A percentile compares a stretch with the other conserved stretches of the same genome.
phyloP scores from a whole-genome alignment of 1,284 basidiomycete genomes.

The Singerocomus inundabilis region DNA sequence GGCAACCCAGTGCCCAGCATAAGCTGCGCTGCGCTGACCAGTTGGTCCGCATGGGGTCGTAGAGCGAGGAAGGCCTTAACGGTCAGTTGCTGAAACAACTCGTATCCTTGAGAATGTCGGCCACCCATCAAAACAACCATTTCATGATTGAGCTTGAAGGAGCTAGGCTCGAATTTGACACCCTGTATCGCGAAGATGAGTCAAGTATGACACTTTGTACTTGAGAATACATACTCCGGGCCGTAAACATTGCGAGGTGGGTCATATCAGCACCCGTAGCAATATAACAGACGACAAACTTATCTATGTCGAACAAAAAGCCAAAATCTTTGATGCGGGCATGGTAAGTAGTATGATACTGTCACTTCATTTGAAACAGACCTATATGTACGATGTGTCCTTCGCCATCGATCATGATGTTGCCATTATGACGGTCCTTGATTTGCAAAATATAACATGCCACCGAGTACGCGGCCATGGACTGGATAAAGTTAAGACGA shows the following conservation, averaged over 20 bases:
- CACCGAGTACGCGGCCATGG: constrained; percentile 99
- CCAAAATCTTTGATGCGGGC: constrained; percentile 77
- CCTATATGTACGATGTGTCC: constrained; percentile 96
- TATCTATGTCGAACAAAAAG: constrained; percentile 97
- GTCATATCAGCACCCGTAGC: constrained; percentile 25
- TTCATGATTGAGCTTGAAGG: constrained; percentile 98
- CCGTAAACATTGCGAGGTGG: constrained; percentile 37
- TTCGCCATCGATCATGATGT: constrained; percentile 98
- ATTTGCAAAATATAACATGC: constrained; percentile 98
- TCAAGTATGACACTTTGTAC: not conserved
- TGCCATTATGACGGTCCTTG: constrained; percentile 97
- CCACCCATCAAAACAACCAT: constrained; percentile 99
- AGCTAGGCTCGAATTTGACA: constrained; percentile 95
- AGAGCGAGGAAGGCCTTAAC: constrained; percentile 97
- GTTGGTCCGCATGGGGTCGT: constrained; percentile 86
- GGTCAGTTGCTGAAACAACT: constrained; percentile 90
- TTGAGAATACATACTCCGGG: constrained; percentile 56
- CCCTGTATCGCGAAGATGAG: constrained; percentile 50
- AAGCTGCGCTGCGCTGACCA: constrained; percentile 84
- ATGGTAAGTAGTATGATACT: constrained; percentile 5
- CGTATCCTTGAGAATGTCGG: constrained; percentile 88
- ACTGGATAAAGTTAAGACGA: constrained; percentile 95
- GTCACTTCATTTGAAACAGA: constrained; percentile 35
- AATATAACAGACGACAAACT: constrained; percentile 41
- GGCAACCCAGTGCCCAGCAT: constrained; percentile 97